These are phyloP conservation scores for Trametes meyenii DNA, from an alignment of 768 basidiomycete genomes.

Conservation along the genomic window DNA sequence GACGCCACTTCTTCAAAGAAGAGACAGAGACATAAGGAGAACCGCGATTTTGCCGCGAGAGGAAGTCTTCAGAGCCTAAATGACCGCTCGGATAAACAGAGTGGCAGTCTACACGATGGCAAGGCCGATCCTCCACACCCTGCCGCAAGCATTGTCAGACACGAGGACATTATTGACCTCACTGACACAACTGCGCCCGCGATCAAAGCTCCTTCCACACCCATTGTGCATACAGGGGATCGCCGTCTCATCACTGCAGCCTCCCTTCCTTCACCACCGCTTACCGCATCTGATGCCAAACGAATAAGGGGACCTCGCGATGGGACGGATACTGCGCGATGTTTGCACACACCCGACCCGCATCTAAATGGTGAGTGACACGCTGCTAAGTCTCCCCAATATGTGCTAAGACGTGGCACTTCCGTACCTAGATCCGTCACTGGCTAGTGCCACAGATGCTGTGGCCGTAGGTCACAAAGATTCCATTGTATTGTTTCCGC, in stretches of 20 bases:
- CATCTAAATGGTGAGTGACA: background rate
- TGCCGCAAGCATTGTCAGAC: too few species aligned
- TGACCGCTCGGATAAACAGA: background rate
- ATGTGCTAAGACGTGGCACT: too few species aligned
- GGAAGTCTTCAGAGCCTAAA: too few species aligned
- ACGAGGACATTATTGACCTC: too few species aligned
- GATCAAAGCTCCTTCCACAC: background rate
- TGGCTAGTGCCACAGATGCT: background rate
- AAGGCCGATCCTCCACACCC: background rate
- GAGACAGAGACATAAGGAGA: conserved; percentile 25
- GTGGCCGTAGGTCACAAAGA: conserved; percentile 4
- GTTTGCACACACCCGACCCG: background rate
- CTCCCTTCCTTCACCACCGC: conserved; percentile 18
- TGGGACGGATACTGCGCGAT: background rate
- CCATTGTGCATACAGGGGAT: background rate
- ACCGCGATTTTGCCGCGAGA: background rate
- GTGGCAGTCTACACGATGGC: background rate
- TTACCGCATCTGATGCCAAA: background rate
- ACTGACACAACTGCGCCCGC: background rate
- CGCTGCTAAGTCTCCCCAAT: background rate
- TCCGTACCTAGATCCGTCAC: background rate
- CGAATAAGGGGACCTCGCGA: background rate
- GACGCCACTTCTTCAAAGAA: conserved; percentile 9
- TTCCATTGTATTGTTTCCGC: conserved; percentile 2
- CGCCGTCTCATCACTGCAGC: background rate